phyloP scores from a whole-genome alignment of 2,329 filamentous ascomycete species.

The Moelleriella libera region DNA sequence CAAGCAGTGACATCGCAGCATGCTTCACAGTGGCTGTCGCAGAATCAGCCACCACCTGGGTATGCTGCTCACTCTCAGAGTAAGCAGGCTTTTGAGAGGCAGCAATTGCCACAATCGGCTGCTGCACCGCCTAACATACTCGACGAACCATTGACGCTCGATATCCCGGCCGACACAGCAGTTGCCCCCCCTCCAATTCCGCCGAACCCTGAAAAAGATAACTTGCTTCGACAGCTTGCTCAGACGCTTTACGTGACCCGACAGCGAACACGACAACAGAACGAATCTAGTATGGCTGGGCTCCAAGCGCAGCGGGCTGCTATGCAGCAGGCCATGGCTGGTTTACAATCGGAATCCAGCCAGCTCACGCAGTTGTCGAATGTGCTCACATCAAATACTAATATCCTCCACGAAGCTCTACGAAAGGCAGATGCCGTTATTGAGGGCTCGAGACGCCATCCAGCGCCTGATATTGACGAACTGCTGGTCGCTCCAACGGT shows the following conservation, averaged over 20 bases:
- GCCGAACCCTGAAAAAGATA: constrained; percentile 90
- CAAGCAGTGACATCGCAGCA: constrained; percentile 6
- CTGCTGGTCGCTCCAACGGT: constrained; percentile 87
- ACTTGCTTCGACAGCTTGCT: constrained; percentile 64
- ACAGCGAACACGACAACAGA: constrained; percentile 54
- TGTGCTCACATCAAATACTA: constrained; percentile 62
- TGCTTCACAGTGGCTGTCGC: constrained; percentile 8
- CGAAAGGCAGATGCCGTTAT: constrained; percentile 68
- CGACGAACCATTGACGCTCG: constrained; percentile 40
- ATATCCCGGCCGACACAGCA: constrained; percentile 31
- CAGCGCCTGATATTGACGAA: constrained; percentile 71
- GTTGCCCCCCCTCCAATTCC: constrained; percentile 72
- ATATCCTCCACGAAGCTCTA: constrained; percentile 64
- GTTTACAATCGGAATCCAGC: constrained; percentile 59
- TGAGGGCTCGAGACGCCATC: constrained; percentile 51
- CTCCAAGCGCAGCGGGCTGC: constrained; percentile 68
- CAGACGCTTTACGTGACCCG: constrained; percentile 55
- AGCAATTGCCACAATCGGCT: constrained; percentile 9
- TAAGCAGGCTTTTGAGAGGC: constrained; percentile 2
- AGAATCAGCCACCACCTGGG: constrained; percentile 6
- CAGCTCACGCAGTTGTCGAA: constrained; percentile 57
- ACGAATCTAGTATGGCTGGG: constrained; percentile 58
- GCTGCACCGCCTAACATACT: constrained; percentile 35
- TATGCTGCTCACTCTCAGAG: constrained; percentile 3
- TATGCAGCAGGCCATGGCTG: constrained; percentile 53